Evolutionary conservation across 2,329 filamentous ascomycete species (phyloP).

Genomic region (Nannizzia gypsea): DNA sequence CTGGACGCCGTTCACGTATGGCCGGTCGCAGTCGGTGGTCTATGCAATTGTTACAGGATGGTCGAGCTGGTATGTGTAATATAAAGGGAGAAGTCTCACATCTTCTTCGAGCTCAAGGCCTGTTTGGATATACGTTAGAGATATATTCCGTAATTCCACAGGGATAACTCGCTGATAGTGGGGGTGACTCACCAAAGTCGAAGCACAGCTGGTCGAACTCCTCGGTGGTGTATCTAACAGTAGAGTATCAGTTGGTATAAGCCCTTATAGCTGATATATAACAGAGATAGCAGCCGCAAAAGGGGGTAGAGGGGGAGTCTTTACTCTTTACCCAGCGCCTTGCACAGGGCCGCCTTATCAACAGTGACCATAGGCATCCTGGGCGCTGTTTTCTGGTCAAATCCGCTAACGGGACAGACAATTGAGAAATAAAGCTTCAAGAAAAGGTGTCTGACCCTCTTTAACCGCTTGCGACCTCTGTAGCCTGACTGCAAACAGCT

Average conservation of each 20-base stretch:
- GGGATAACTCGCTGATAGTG: background rate
- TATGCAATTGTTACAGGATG: conserved; percentile 18
- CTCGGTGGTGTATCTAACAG: conserved; percentile 65
- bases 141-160: conserved; percentile 8
- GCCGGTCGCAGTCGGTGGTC: conserved; percentile 63
- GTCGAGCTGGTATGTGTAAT: conserved; percentile 9
- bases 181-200: conserved; percentile 59
- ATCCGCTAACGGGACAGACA: background rate
- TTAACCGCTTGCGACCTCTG: background rate
- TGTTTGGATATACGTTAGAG: conserved; percentile 19
- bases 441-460: background rate
- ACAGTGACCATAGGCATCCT: conserved; percentile 93
- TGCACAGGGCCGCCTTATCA: conserved; percentile 90
- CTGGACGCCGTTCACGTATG: conserved; percentile 63
- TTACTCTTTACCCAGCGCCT: conserved; percentile 80
- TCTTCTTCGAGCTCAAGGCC: conserved; percentile 94
- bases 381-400: conserved; percentile 17
- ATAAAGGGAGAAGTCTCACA: conserved; percentile 24
- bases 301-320: conserved; percentile 26
- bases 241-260: background rate
- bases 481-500: background rate
- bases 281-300: conserved; percentile 2
- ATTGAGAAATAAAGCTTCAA: background rate
- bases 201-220: conserved; percentile 97
- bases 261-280: background rate